Evolutionary conservation across 257 asterid genomes (phyloP).

Genomic region (Jacaranda mimosifolia): DNA sequence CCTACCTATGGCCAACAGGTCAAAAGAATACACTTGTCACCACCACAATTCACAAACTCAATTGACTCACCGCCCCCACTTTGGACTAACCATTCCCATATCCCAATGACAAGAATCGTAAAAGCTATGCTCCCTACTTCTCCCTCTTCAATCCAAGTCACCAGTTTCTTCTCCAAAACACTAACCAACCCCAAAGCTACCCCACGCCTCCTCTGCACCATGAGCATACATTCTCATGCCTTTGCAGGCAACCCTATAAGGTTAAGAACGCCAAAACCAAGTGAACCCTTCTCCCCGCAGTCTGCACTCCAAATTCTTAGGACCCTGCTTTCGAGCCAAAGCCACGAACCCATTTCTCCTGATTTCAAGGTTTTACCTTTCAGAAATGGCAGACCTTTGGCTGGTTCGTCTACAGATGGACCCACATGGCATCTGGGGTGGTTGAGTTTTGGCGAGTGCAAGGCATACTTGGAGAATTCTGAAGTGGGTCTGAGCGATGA

Average conservation of each 20-base stretch:
- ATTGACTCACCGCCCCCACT: conserved; percentile 26
- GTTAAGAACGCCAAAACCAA: conserved; percentile 67
- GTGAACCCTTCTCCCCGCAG: conserved; percentile 72
- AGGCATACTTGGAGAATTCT: conserved; percentile 62
- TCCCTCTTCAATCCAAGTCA: conserved; percentile 36
- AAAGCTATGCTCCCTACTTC: conserved; percentile 32
- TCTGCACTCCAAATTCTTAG: conserved; percentile 78
- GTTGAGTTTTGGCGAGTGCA: conserved; percentile 78
- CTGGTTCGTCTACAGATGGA: conserved; percentile 61
- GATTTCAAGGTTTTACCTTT: conserved; percentile 83
- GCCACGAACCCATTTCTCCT: conserved; percentile 57
- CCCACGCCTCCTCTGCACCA: conserved; percentile 35
- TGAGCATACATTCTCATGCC: conserved; percentile 60
- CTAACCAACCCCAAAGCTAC: conserved; percentile 30
- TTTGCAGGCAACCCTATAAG: conserved; percentile 82
- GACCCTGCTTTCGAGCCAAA: conserved; percentile 55
- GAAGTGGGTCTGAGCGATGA: conserved; percentile 72
- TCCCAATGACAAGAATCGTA: not conserved
- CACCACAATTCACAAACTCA: conserved; percentile 12
- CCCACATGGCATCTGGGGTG: conserved; percentile 83
- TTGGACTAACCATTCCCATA: not conserved
- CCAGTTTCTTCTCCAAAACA: conserved; percentile 39
- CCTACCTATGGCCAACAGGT: not conserved
- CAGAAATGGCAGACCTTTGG: conserved; percentile 84
- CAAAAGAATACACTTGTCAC: conserved; percentile 24